Percentiles rank a stretch among this genome's conserved stretches.
Conservation (phyloP, 2,329 filamentous ascomycete species). For the Neurospora crassa region DNA sequence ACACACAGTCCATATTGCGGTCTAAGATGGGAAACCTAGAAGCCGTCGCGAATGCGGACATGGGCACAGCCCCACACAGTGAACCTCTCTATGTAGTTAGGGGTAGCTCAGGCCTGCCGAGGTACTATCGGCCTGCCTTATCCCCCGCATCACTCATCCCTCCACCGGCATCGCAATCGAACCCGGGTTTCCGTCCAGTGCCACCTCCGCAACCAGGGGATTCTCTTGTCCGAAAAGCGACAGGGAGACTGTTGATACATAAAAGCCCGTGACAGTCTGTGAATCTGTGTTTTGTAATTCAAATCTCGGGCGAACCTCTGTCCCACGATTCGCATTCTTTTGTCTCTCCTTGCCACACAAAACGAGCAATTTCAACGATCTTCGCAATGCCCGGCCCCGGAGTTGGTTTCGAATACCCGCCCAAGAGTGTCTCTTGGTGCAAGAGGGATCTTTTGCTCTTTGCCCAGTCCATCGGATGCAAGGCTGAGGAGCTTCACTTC, state of each 20-base stretch:
- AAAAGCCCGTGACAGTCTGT: background rate
- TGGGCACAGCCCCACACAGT: background rate
- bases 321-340: background rate
- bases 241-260: background rate
- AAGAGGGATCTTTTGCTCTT: constrained; percentile 86
- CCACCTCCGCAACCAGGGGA: background rate
- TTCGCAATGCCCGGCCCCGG: constrained; percentile 39
- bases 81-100: background rate
- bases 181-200: background rate
- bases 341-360: background rate
- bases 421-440: constrained; percentile 68
- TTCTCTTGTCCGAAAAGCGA: background rate
- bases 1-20: background rate
- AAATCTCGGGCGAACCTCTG: background rate
- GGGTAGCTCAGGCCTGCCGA: background rate
- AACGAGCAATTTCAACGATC: background rate
- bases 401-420: constrained; percentile 71
- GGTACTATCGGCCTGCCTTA: background rate
- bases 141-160: background rate
- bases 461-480: constrained; percentile 77
- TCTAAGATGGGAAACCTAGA: background rate
- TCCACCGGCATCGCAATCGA: background rate
- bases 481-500: constrained; percentile 81
- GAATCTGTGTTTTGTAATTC: background rate
- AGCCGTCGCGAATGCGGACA: background rate